Conservation (phyloP, 2,329 filamentous ascomycete species). For the Celoporthe dispersa region DNA sequence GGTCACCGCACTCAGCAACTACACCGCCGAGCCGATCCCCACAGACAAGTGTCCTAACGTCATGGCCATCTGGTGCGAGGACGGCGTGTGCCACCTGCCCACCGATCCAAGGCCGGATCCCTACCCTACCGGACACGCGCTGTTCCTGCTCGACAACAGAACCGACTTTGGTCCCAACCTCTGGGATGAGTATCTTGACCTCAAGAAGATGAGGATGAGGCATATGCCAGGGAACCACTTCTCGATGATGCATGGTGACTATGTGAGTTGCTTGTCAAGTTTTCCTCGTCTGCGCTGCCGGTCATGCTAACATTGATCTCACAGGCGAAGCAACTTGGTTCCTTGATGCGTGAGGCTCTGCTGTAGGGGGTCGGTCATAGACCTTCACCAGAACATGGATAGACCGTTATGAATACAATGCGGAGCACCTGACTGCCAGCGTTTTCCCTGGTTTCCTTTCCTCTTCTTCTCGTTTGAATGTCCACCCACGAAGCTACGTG, state of each 20-base stretch:
- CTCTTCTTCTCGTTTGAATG: background rate
- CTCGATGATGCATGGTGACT: slow-evolving; percentile 71
- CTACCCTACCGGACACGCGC: slow-evolving; percentile 62
- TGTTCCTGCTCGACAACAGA: slow-evolving; percentile 75
- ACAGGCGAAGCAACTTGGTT: slow-evolving; percentile 43
- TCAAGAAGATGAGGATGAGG: slow-evolving; percentile 63
- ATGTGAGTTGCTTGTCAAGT: slow-evolving; percentile 38
- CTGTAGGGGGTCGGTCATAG: slow-evolving; percentile 19
- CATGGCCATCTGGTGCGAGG: slow-evolving; percentile 72
- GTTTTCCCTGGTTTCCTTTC: slow-evolving; percentile 5
- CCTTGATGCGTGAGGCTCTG: slow-evolving; percentile 43
- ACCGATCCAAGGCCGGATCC: slow-evolving; percentile 68
- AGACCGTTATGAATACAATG: background rate
- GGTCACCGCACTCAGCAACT: slow-evolving; percentile 70
- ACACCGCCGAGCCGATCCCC: slow-evolving; percentile 67
- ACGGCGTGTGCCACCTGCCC: slow-evolving; percentile 71
- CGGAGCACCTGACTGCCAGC: background rate
- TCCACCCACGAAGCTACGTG: background rate
- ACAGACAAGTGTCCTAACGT: slow-evolving; percentile 63
- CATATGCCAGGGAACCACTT: slow-evolving; percentile 78
- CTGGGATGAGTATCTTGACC: slow-evolving; percentile 69
- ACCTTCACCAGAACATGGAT: background rate
- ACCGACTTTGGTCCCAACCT: slow-evolving; percentile 72
- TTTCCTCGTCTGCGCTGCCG: background rate
- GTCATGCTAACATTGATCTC: slow-evolving; percentile 12